phyloP scores from a whole-genome alignment of 2,329 filamentous ascomycete species.

The Didymella pomorum region DNA sequence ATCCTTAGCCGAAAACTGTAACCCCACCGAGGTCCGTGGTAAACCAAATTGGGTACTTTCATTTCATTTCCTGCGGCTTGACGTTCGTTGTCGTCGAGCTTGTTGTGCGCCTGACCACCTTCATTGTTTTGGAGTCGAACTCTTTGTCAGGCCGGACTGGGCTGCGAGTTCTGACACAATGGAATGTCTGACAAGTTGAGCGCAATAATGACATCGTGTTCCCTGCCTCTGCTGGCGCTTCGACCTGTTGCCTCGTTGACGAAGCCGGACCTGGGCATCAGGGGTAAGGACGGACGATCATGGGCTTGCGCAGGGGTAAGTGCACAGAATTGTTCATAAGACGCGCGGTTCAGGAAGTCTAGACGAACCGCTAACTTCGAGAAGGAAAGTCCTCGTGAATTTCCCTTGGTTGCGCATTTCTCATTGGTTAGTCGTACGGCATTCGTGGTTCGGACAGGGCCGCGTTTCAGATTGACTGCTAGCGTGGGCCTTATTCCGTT shows the following conservation, averaged over 20 bases:
- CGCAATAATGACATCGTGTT: conserved; percentile 13
- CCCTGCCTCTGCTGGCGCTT: conserved; percentile 26
- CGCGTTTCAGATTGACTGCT: conserved; percentile 34
- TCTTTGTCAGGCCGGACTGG: conserved; percentile 24
- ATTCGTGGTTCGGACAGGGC: conserved; percentile 23
- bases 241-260: conserved; percentile 26
- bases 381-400: conserved; percentile 22
- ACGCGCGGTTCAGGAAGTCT: conserved; percentile 29
- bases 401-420: conserved; percentile 6
- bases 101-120: conserved; percentile 19
- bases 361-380: conserved; percentile 26
- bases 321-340: conserved; percentile 23
- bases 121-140: conserved; percentile 25
- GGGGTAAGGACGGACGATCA: conserved; percentile 32
- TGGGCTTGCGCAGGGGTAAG: conserved; percentile 34
- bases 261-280: conserved; percentile 29
- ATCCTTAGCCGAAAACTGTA: conserved; percentile 26
- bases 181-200: conserved; percentile 7
- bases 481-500: conserved; percentile 25
- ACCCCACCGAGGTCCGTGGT: conserved; percentile 30
- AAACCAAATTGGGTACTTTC: conserved; percentile 37
- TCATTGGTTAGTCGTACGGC: conserved; percentile 25
- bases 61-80: conserved; percentile 30
- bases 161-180: conserved; percentile 9
- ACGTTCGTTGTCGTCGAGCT: conserved; percentile 22